Conservation (phyloP, 768 basidiomycete species). For the Mycena olivaceomarginata region DNA sequence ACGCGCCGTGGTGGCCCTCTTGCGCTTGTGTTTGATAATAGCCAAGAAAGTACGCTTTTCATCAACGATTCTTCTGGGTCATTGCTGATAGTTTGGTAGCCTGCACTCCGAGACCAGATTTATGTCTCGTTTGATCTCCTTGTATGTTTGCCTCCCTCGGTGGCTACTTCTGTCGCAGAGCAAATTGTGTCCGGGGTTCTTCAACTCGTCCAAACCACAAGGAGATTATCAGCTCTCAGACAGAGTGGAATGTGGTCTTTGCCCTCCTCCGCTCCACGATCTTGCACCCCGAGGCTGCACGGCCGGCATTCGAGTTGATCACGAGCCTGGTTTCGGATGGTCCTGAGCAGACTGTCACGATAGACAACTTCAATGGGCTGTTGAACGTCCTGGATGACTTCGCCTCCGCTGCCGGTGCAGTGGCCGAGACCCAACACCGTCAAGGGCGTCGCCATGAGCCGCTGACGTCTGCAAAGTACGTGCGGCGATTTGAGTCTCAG, state of each 20-base stretch:
- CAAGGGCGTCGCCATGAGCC: conserved; percentile 71
- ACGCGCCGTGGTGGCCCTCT: conserved; percentile 91
- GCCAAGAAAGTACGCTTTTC: conserved; percentile 79
- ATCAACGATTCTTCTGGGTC: not conserved
- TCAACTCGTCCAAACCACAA: conserved; percentile 87
- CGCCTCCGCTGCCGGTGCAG: conserved; percentile 80
- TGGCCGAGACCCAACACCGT: conserved; percentile 75
- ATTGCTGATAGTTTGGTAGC: conserved; percentile 62
- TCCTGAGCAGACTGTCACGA: conserved; percentile 74
- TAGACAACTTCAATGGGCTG: conserved; percentile 89
- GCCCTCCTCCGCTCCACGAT: conserved; percentile 91
- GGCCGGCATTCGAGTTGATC: conserved; percentile 89
- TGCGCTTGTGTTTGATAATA: conserved; percentile 89
- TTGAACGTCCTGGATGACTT: conserved; percentile 92
- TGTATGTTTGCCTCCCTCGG: conserved; percentile 82
- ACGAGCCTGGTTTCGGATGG: conserved; percentile 77
- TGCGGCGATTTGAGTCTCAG: not conserved
- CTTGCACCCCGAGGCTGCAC: conserved; percentile 90
- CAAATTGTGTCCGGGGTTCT: conserved; percentile 92
- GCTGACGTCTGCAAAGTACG: conserved; percentile 71
- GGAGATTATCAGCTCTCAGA: conserved; percentile 88
- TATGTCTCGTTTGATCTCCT: conserved; percentile 96
- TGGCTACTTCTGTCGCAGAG: conserved; percentile 92
- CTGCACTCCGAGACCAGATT: conserved; percentile 92
- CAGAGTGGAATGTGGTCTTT: conserved; percentile 97